phyloP scores from a whole-genome alignment of 2,329 filamentous ascomycete genomes.

The Ophiostoma pallidulum region DNA sequence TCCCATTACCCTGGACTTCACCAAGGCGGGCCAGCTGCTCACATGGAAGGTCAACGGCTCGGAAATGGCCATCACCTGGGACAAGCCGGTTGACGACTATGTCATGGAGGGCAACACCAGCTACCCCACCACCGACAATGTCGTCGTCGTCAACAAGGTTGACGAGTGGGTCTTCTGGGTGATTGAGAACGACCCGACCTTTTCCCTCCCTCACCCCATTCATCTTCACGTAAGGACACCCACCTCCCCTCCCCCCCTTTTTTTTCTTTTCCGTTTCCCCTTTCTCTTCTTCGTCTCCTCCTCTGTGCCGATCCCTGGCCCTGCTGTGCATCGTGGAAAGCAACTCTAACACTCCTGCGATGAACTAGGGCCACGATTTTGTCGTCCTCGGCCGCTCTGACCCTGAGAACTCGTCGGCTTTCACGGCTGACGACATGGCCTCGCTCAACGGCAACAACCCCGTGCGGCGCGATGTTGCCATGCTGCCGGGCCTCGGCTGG shows the following conservation, averaged over 20 bases:
- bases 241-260: too few relatives aligned
- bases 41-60: conserved; percentile 21
- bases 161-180: conserved; percentile 16
- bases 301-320: too few relatives aligned
- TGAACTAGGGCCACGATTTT: conserved; percentile 24
- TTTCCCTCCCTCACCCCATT: conserved; percentile 16
- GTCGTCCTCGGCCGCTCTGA: conserved; percentile 19
- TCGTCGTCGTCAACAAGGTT: conserved; percentile 14
- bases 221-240: conserved; percentile 18
- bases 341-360: too few relatives aligned
- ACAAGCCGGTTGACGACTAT: conserved; percentile 27
- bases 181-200: conserved; percentile 12
- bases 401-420: conserved; percentile 5
- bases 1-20: conserved; percentile 21
- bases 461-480: conserved; percentile 34
- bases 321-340: too few relatives aligned
- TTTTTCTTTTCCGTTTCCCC: too few relatives aligned
- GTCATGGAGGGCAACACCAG: conserved; percentile 20
- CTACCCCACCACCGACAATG: conserved; percentile 5
- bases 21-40: conserved; percentile 24
- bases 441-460: conserved; percentile 29
- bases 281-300: too few relatives aligned
- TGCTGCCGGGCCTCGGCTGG: conserved; percentile 33
- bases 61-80: conserved; percentile 27
- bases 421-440: conserved; percentile 14